Evolutionary conservation across 2,329 filamentous ascomycete genomes (phyloP).

Genomic region (Hymenoscyphus repandus): DNA sequence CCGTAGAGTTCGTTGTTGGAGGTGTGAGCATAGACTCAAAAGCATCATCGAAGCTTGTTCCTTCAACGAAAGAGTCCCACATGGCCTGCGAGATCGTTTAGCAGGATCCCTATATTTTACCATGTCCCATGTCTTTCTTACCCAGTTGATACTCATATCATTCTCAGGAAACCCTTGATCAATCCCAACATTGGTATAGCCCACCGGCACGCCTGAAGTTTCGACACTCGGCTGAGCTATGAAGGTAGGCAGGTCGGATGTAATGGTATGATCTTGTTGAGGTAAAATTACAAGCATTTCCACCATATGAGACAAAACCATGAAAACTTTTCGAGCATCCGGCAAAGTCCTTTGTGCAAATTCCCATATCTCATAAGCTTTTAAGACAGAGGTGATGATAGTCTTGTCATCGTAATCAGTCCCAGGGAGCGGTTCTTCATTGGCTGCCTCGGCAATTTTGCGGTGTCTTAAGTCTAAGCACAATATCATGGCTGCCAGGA

Average conservation of each 20-base stretch:
- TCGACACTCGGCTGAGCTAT: slow-evolving; percentile 4
- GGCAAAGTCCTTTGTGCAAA: slow-evolving; percentile 1
- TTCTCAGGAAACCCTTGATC: slow-evolving; percentile 2
- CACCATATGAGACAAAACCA: slow-evolving; percentile 17
- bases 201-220: neutral
- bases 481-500: slow-evolving; percentile 13
- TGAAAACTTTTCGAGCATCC: slow-evolving; percentile 16
- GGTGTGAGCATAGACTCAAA: slow-evolving; percentile 8
- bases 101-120: neutral
- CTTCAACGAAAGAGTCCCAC: slow-evolving; percentile 29
- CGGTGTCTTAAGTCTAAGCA: slow-evolving; percentile 16
- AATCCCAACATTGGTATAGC: neutral
- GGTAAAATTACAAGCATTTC: slow-evolving; percentile 7
- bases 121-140: slow-evolving; percentile 5
- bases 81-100: slow-evolving; percentile 16
- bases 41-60: slow-evolving; percentile 20
- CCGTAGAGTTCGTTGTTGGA: neutral
- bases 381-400: slow-evolving; percentile 7
- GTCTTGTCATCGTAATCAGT: neutral
- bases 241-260: too few relatives aligned
- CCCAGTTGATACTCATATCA: slow-evolving; percentile 29
- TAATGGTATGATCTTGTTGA: neutral
- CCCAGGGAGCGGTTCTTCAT: neutral
- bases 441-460: slow-evolving; percentile 4
- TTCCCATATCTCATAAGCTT: slow-evolving; percentile 17